Conservation (phyloP, 352 stramenopile species). For the Blastocystis sp. region DNA sequence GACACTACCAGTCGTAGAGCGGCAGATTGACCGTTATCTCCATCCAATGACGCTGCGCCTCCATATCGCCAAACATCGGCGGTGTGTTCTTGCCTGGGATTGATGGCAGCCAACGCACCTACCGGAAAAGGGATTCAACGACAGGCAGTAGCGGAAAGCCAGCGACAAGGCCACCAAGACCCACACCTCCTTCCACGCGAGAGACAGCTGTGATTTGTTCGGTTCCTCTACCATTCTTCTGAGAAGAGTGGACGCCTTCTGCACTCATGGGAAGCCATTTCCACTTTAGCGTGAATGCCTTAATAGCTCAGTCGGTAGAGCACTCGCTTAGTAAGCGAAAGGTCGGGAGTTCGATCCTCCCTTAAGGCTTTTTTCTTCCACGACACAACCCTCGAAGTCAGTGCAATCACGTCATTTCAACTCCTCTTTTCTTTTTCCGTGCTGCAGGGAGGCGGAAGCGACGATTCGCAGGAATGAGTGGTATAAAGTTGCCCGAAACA, state of each 20-base stretch:
- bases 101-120: constrained; percentile 35
- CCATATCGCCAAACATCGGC: constrained; percentile 90
- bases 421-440: neutral
- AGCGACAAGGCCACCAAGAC: constrained; percentile 74
- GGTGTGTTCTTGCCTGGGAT: constrained; percentile 71
- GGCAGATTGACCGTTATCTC: constrained; percentile 90
- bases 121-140: constrained; percentile 81
- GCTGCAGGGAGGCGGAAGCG: too few species aligned
- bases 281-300: neutral
- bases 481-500: neutral
- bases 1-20: constrained; percentile 87
- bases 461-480: too few species aligned
- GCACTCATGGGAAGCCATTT: neutral
- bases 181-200: neutral
- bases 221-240: neutral
- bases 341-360: constrained; percentile 61
- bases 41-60: constrained; percentile 98
- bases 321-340: constrained; percentile 64
- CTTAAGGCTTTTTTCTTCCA: constrained; percentile 37
- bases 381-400: too few species aligned
- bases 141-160: constrained; percentile 78
- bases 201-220: neutral
- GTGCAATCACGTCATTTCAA: neutral
- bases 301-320: constrained; percentile 62
- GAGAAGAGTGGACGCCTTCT: neutral